Base-by-base conservation (phyloP, 805 yeast species). In the Priceomyces melissophilus region DNA sequence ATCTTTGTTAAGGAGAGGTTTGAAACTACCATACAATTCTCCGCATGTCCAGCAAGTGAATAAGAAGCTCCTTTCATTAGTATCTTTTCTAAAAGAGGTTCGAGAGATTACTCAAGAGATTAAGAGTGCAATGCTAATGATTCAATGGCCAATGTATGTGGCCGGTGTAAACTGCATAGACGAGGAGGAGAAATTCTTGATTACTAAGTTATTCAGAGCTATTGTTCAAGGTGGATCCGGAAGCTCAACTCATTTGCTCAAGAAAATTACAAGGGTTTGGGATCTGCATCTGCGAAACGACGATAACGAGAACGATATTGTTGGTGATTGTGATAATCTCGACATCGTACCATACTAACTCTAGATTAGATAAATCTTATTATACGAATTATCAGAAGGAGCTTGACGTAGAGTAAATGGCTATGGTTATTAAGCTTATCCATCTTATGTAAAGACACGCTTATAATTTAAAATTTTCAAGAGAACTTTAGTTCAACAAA, bases 141-240 rank as follows among this genome's bases (percentile, higher is more conserved):
- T 71, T 13, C 79, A 75, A 45, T 66, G 75, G 69, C 70, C 78
- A 1, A 55, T 75, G 55, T 55, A 64, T 26, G 61, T 65, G 14
- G 70, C 73, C 2, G 81, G 79, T 0, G 37, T 66, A 36, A 65
- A 66, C 41, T 61, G 68, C 41, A 49, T 55, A 1, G 45, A 57
- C 1, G 47, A 47, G 1, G 52, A 54, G 9, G 64, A 71, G 32
- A 57, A 61, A 32, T 37, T 41, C 1, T 37, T 55, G 10, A 61
- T 67, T 11, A 55, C 57, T 25, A 54, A 49, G 26, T 65, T 69
- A 39, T 73, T 74, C 38, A 45, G 50, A 6, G 39, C 63, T 35
- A 48, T 65, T 17, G 53, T 52, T 9, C 56, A 55, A 4, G 48
- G 69, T 16, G 77, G 78, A 2, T 61, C 72, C 4, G 76, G 73